Evolutionary conservation across 345 rosid species (phyloP), one percentile per base, ranked within the genome.

Genomic region (Clausena lansium): DNA sequence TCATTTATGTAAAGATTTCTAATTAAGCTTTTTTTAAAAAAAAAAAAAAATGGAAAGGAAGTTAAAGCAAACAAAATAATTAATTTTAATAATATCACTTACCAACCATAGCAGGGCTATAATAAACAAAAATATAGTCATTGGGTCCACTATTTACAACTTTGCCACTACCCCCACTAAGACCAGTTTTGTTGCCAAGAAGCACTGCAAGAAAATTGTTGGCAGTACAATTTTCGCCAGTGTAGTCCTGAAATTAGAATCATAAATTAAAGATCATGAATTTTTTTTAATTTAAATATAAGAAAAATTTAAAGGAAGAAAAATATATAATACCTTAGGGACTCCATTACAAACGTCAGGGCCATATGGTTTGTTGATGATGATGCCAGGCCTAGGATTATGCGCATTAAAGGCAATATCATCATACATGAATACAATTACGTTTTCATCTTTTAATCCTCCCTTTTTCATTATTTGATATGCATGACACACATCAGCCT

Each of bases 121-220:
- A 93, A 74, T 77, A 93, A 50, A 93, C 81, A 83, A 93, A 93
- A 62, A 93, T 64, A 39, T 73, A 70, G 77, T 89, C 97, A 15
- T 84, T 72, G 9, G 94, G n/a, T n/a, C n/a, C n/a, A n/a, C n/a
- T n/a, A n/a, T n/a, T n/a, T n/a, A n/a, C n/a, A n/a, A n/a, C n/a
- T 71, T 88, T 93, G 32, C 97, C 94, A 58, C 86, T 91, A 35
- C 97, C 94, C 24, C 95, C 97, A 0, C 71, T 79, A 30, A 89
- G 70, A 30, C 89, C 94, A 55, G 84, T 79, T 77, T 80, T 71
- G 74, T 93, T 88, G 25, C 95, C 94, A 36, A 89, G 33, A 32
- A 32, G 33, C 33, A 32, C 33, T 3, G 33, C 33, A 2, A 32
- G 33, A 3, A 93, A 86, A 73, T 93, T 93, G 10, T 81, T 25